phyloP scores from a whole-genome alignment of 2,329 filamentous ascomycete species.

The Penicillium sp. region DNA sequence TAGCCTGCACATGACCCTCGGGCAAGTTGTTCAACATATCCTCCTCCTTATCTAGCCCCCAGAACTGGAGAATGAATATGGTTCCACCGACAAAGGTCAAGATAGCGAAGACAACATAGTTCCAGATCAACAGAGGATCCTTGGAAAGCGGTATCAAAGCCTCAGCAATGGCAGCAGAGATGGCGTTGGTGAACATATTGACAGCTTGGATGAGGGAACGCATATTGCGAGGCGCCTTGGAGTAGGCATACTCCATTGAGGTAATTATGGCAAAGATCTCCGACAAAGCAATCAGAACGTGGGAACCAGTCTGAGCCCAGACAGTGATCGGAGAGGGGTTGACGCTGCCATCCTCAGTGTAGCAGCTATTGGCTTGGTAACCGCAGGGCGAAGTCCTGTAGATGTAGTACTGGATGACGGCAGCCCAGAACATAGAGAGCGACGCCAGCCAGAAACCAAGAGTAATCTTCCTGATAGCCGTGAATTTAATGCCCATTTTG shows the following conservation, averaged over 20 bases:
- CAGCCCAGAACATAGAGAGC: not conserved
- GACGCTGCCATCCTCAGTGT: not conserved
- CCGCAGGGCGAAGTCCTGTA: not conserved
- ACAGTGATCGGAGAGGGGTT: not conserved
- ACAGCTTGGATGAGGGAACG: slow-evolving; percentile 67
- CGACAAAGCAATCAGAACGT: not conserved
- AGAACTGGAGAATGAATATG: slow-evolving; percentile 53
- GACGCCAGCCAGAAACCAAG: not conserved
- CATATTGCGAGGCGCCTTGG: slow-evolving; percentile 77
- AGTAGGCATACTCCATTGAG: slow-evolving; percentile 72
- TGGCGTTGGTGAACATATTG: slow-evolving; percentile 45
- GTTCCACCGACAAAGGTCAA: slow-evolving; percentile 27
- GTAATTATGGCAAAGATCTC: slow-evolving; percentile 53
- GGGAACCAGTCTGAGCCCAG: not conserved
- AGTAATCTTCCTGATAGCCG: not conserved
- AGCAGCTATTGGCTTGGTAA: not conserved
- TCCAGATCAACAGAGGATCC: not conserved
- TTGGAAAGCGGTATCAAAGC: not conserved
- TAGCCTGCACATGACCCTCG: slow-evolving; percentile 16
- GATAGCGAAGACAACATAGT: not conserved
- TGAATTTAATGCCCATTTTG: not conserved
- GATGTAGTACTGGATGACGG: not conserved
- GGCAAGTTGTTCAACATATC: slow-evolving; percentile 59
- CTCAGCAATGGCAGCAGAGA: not conserved
- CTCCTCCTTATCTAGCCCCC: slow-evolving; percentile 62